Conservation (phyloP, 441 rosid genomes). For the Metrosideros polymorpha region DNA sequence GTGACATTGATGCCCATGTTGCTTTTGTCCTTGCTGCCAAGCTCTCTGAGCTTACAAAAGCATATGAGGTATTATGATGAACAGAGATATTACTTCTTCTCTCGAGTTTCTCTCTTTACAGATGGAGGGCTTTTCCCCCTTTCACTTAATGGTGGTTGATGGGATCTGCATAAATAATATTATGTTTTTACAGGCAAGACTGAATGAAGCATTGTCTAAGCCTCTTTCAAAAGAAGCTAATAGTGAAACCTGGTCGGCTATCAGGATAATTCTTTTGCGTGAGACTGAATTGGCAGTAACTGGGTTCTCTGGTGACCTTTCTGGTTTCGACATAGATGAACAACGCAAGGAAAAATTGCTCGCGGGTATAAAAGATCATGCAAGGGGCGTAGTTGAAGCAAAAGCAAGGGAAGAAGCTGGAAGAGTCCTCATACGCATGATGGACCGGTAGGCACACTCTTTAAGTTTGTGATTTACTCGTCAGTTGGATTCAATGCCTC, state of each 20-base stretch:
- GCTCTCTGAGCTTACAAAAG: background rate
- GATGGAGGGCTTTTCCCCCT: background rate
- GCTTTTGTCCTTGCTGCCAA: background rate
- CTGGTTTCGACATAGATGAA: constrained; percentile 72
- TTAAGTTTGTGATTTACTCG: background rate
- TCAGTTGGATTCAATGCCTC: background rate
- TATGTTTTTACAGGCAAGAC: constrained; percentile 44
- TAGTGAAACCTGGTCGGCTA: constrained; percentile 79
- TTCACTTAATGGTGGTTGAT: background rate
- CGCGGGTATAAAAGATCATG: constrained; percentile 39
- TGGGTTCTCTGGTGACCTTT: constrained; percentile 50
- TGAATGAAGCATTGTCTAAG: constrained; percentile 58
- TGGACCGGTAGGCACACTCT: constrained; percentile 51
- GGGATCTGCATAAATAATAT: background rate
- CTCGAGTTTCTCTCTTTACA: background rate
- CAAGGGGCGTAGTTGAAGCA: constrained; percentile 65
- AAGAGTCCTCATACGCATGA: constrained; percentile 74
- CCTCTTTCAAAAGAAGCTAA: constrained; percentile 81
- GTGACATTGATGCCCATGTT: constrained; percentile 1
- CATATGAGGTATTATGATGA: background rate
- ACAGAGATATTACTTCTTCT: background rate
- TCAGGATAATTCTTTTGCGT: constrained; percentile 53
- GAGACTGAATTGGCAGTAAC: constrained; percentile 62
- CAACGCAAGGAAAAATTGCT: constrained; percentile 46
- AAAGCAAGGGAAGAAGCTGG: constrained; percentile 91